phyloP scores from a whole-genome alignment of 2,329 filamentous ascomycete genomes.

The Sclerotinia trifoliorum region DNA sequence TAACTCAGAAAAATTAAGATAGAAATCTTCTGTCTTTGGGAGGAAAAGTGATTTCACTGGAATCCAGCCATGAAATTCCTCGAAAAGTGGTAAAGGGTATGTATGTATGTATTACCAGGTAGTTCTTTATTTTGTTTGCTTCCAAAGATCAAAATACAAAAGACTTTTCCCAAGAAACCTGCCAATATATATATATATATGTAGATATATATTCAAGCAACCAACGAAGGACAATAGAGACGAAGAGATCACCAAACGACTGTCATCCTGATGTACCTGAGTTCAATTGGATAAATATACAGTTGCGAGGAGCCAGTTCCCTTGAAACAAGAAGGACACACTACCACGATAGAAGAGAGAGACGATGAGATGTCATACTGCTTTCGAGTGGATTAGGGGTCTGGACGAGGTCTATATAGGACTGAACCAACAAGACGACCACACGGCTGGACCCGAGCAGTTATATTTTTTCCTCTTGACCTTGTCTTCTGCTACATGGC shows the following conservation, averaged over 20 bases:
- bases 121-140: slow-evolving; percentile 19
- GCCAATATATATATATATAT: slow-evolving; percentile 13
- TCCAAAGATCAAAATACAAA: slow-evolving; percentile 20
- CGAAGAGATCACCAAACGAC: slow-evolving; percentile 33
- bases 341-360: slow-evolving; percentile 21
- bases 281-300: slow-evolving; percentile 36
- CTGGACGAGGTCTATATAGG: slow-evolving; percentile 34
- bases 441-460: slow-evolving; percentile 35
- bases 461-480: slow-evolving; percentile 30
- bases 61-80: slow-evolving; percentile 36
- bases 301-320: slow-evolving; percentile 28
- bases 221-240: slow-evolving; percentile 33
- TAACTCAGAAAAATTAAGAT: slow-evolving; percentile 14
- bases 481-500: slow-evolving; percentile 22
- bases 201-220: slow-evolving; percentile 18
- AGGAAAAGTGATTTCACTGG: slow-evolving; percentile 33
- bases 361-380: slow-evolving; percentile 35
- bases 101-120: slow-evolving; percentile 2
- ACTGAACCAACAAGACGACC: slow-evolving; percentile 25
- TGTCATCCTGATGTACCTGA: slow-evolving; percentile 29
- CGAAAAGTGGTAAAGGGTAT: slow-evolving; percentile 13
- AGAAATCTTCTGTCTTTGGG: slow-evolving; percentile 13
- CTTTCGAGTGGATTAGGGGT: slow-evolving; percentile 29
- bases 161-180: slow-evolving; percentile 19
- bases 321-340: slow-evolving; percentile 29